Evolutionary conservation across 1,284 basidiomycete genomes (phyloP), one percentile per base, ranked within the genome.

Genomic region (Leccinum pseudoinsigne): DNA sequence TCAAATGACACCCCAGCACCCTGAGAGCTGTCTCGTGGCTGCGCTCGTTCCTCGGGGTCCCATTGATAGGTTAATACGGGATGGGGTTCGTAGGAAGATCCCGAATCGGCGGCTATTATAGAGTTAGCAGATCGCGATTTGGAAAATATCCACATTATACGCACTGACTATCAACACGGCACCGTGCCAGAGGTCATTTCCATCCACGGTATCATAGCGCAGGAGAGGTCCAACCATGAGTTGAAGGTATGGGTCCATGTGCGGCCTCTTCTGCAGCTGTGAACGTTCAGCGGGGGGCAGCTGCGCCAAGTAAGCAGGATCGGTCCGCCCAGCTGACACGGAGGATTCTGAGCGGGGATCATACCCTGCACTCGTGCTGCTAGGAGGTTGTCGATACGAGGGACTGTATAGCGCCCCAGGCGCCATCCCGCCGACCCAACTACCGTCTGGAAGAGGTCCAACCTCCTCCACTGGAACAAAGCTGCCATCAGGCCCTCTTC

Each of bases 141-240:
- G 23, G 61, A 23, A 57, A 56, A 18, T 47, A 31, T 40, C 16
- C 18, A 58, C 40, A 36, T 47, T 12, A 58, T 23, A 64, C 88
- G 78, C 66, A 90, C 91, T 92, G 65, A 95, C 92, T 60, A 95
- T 84, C 75, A 95, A 77, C n/a, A 86, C 92, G 10, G 90, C 92
- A 21, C 95, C 96, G 68, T 90, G 85, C 92, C 94, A 98, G 34
- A 94, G 77, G 14, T 87, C 87, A 51, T 86, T 77, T 62, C 86
- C 80, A 65, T 92, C 88, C 28, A 94, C 86, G 0, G 94, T 97
- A 75, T 98, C 96, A 76, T 97, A 98, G 65, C 90, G 86, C 66
- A 99, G 79, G 50, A 98, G 81, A 11, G 96, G 96, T 2, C 95
- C 95, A 60, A 86, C 88, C 90, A 92, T 92, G 66, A 92, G 85